Base-by-base conservation (phyloP, 345 rosid species). In the Rhodomyrtus tomentosa region DNA sequence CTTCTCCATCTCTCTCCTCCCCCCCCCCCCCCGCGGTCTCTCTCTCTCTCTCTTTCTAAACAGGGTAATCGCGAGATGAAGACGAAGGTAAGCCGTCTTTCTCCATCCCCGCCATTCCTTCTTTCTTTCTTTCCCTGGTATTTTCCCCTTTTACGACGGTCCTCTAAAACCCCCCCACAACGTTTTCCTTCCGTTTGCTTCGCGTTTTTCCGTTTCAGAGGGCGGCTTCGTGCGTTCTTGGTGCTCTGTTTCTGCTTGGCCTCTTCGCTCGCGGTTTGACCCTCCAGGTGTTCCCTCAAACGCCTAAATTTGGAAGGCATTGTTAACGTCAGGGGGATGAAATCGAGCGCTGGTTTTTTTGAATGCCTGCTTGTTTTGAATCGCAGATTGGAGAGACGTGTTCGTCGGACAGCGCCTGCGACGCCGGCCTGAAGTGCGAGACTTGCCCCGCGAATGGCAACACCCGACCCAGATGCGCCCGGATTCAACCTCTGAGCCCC, bases 331-430 rank as follows among this genome's bases (percentile, higher is more conserved):
- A 10, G 1, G 40, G 74, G 22, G 16, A 27, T 1, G 42, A 36
- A 32, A 29, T 16, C 3, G 22, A 5, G 74, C 40, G 2, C n/a
- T 68, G 7, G 16, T 27, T 72, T 40, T 40, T 74, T 13, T 74
- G 55, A 42, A 32, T 25, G 20, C 15, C 49, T 25, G 42, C 25
- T 48, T 84, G 54, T 22, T 54, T 54, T 54, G 58, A 49, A 82
- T 27, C 55, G 32, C 91, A 96, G 99, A 88, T 95, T 22, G 98
- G 99, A 56, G 98, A 95, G 88, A 95, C 98, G 3, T 97, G 99
- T 84, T 91, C 96, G 54, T 84, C 94, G 15, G 84, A 83, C 55
- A 86, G 84, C 85, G 81, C 24, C 22, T 97, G 99, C 85, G 95
- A 94, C 87, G 83, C 92, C 83, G 99, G 99, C n/a, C 87, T 97